Evolutionary conservation across 139 green algal genomes (phyloP).

Genomic region (Chlorella sp.): DNA sequence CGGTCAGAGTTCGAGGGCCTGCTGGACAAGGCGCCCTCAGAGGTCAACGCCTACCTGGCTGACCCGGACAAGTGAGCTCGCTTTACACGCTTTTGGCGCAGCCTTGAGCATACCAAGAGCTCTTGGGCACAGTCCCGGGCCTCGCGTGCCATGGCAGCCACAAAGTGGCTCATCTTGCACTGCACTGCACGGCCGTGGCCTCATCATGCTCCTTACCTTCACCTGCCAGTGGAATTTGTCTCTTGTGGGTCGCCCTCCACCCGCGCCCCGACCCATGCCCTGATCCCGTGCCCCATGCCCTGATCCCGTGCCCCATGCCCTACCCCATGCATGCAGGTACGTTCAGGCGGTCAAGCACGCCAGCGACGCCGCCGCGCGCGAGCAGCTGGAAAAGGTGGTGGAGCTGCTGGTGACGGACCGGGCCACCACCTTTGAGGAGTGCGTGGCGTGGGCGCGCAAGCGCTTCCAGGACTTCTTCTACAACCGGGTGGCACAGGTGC

Average conservation of each 20-base stretch:
- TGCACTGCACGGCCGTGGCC: background rate
- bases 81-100: too few species aligned
- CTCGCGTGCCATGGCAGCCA: too few species aligned
- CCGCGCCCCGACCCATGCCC: too few species aligned
- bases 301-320: too few species aligned
- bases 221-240: too few species aligned
- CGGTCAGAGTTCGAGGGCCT: constrained; percentile 90
- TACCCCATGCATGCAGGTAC: background rate
- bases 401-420: constrained; percentile 65
- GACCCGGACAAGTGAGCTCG: constrained; percentile 72
- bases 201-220: too few species aligned
- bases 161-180: too few species aligned
- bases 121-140: too few species aligned
- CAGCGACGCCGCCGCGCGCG: constrained; percentile 65
- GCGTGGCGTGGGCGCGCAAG: constrained; percentile 75
- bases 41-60: constrained; percentile 86
- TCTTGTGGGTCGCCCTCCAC: too few species aligned
- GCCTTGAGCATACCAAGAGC: too few species aligned
- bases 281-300: too few species aligned
- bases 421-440: constrained; percentile 72
- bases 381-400: constrained; percentile 83
- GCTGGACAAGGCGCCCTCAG: constrained; percentile 82
- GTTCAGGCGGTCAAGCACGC: constrained; percentile 21
- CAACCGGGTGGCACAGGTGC: constrained; percentile 90
- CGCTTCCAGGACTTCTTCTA: constrained; percentile 83